Conservation (phyloP, 139 green algal species). For the Coelastrella sp. region DNA sequence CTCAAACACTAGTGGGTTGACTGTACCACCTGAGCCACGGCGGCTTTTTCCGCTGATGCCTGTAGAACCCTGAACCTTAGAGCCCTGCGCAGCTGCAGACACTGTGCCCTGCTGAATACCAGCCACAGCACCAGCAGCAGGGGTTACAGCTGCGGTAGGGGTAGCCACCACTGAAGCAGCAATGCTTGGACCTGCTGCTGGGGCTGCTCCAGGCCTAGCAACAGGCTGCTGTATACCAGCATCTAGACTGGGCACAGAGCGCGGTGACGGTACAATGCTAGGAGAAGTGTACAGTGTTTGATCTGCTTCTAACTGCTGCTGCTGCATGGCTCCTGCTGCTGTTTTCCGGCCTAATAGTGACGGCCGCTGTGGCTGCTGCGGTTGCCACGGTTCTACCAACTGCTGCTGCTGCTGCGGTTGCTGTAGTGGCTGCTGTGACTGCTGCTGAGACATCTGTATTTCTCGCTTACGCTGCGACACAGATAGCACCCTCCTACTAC, state of each 20-base stretch:
- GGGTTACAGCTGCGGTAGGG: not conserved
- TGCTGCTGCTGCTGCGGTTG: not conserved
- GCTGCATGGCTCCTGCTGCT: not conserved
- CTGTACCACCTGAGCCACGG: not conserved
- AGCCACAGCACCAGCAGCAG: not conserved
- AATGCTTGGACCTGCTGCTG: not conserved
- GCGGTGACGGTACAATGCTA: not conserved
- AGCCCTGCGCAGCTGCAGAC: not conserved
- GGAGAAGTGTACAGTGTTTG: too few relatives aligned
- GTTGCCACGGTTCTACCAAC: not conserved
- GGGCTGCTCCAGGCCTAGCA: not conserved
- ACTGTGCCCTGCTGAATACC: not conserved
- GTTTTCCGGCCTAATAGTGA: not conserved
- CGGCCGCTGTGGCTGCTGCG: not conserved
- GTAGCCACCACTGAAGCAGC: too few relatives aligned
- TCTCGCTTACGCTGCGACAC: not conserved
- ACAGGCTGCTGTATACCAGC: not conserved
- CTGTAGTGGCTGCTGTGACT: not conserved
- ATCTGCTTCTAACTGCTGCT: too few relatives aligned
- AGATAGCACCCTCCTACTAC: not conserved
- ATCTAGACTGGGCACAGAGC: not conserved
- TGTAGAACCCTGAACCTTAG: not conserved
- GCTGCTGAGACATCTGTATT: slow-evolving; percentile 11
- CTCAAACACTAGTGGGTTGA: slow-evolving; percentile 11
- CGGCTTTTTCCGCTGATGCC: not conserved